Base-by-base conservation (phyloP, 352 stramenopile species). In the Elongisporangium senticosum region DNA sequence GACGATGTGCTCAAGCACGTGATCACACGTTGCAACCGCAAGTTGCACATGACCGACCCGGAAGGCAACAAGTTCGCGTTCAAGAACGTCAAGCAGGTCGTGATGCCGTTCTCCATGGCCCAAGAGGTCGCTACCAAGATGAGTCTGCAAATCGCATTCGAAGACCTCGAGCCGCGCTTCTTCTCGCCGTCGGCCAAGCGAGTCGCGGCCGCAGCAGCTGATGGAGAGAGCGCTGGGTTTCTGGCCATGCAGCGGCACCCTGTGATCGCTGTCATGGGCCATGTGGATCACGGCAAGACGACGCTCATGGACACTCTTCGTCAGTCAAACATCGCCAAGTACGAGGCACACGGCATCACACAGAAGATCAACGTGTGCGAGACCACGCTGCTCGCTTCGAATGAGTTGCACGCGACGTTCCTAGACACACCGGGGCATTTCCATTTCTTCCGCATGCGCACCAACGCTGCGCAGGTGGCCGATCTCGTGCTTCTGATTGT, bases 251-350 rank as follows among this genome's bases (percentile, higher is more conserved):
- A 78, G 40, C 79, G 97, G 23, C 75, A 96, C 19, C 97, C 98
- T 5, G 96, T 99, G 51, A 96, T 99, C 33, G 98, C 96, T 8
- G 97, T 99, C 40, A 99, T 99, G 97, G 98, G 98, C 39, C 98
- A 99, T 71, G 97, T 99, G 21, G 98, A 99, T 81, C 98, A 99
- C 75, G 98, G 98, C 64, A 99, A 99, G 73, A 99, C 98, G 11
- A 98, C 96, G n/a, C 75, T 99, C 13, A 87, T 99, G 51, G 98
- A 99, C 73, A 84, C 86, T n/a, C 81, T 99, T 56, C 80, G 97
- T 10, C 55, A 63, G 19, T 61, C 75, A 7, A 90, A 89, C 40
- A 91, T 99, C 21, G 97, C 96, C 17, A 80, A 86, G 14, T 87
- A 79, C 47, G 98, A 99, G 73, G 87, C 94, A 6, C 96, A 98